A percentile compares a stretch with the other conserved stretches of the same genome.
Conservation (phyloP, 257 asterid genomes). For the Lycium barbarum region DNA sequence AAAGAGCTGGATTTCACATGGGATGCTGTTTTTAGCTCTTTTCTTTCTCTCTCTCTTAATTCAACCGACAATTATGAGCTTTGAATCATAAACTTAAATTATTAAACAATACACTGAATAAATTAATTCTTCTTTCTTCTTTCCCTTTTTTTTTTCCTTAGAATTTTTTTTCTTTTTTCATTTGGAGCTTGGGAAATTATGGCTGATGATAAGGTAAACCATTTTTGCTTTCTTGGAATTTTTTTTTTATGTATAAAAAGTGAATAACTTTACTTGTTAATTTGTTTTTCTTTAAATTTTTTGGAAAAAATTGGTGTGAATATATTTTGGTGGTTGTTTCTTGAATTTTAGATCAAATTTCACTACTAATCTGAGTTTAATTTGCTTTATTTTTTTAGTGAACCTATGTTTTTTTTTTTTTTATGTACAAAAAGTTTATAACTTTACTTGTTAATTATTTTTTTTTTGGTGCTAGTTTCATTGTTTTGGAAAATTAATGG, state of each 20-base stretch:
- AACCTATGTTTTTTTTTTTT: background rate
- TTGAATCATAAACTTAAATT: constrained; percentile 38
- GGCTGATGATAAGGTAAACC: constrained; percentile 63
- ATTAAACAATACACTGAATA: constrained; percentile 32
- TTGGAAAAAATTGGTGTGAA: no score
- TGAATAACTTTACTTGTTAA: background rate
- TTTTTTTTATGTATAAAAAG: background rate
- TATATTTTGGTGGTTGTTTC: no score
- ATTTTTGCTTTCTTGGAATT: no score
- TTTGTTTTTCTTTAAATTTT: background rate
- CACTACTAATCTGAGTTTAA: no score
- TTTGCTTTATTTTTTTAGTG: background rate
- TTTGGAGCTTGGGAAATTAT: constrained; percentile 33
- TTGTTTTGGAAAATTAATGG: no score
- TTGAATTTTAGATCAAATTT: no score
- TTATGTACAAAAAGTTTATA: background rate
- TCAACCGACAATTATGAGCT: constrained; percentile 68
- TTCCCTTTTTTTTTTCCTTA: background rate
- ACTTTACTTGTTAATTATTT: background rate
- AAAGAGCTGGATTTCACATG: constrained; percentile 73
- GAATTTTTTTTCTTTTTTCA: background rate
- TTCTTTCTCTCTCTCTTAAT: constrained; percentile 49
- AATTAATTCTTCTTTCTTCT: constrained; percentile 25
- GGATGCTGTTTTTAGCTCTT: constrained; percentile 56
- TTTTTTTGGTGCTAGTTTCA: background rate